A percentile compares a stretch with the other conserved stretches of the same genome.
These are phyloP conservation scores for Funneliformis mosseae DNA, from an alignment of 192 early-diverging fungal species.

Conservation along the genomic window DNA sequence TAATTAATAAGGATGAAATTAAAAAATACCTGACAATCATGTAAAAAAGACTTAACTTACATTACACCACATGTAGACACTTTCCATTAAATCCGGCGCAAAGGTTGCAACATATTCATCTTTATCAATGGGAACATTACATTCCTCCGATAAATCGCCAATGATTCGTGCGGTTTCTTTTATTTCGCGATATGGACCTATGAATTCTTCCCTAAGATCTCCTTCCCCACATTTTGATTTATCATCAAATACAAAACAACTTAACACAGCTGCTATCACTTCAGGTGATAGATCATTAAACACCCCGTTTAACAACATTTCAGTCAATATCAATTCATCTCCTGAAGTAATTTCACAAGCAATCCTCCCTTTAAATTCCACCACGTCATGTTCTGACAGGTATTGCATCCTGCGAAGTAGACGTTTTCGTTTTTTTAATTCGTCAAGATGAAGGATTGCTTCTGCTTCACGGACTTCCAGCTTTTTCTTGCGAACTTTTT, in stretches of 20 bases:
- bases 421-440: conserved; percentile 80
- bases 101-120: conserved; percentile 88
- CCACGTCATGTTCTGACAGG: conserved; percentile 73
- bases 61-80: conserved; percentile 86
- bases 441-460: conserved; percentile 84
- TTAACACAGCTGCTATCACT: conserved; percentile 80
- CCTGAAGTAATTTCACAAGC: conserved; percentile 92
- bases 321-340: conserved; percentile 89
- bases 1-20: background rate
- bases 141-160: conserved; percentile 84
- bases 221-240: conserved; percentile 59
- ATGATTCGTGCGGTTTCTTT: conserved; percentile 86
- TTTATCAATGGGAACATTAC: conserved; percentile 84
- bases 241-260: conserved; percentile 91
- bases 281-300: conserved; percentile 87
- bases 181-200: conserved; percentile 71
- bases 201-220: conserved; percentile 74
- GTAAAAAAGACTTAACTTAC: conserved; percentile 35
- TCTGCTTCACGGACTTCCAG: conserved; percentile 62
- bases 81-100: conserved; percentile 89
- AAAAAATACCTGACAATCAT: background rate
- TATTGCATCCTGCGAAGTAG: conserved; percentile 83
- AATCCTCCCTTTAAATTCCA: conserved; percentile 92
- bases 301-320: conserved; percentile 91
- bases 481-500: conserved; percentile 48